Percentiles rank a stretch among this genome's conserved stretches.
Conservation (phyloP, 1,139 yeast species). For the Taiozyma onychis region DNA sequence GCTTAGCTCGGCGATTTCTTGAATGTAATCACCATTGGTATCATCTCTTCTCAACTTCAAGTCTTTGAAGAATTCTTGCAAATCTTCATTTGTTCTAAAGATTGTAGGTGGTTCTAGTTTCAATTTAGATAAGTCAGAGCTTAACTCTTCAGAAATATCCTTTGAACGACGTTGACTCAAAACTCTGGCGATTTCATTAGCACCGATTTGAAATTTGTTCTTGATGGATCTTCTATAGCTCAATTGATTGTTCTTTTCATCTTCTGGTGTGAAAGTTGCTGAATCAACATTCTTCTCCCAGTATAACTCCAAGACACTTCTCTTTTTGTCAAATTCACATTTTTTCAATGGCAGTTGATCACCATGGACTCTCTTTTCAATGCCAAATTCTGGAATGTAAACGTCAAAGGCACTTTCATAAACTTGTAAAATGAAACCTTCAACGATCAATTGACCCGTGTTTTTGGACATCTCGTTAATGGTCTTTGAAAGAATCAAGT, state of each 20-base stretch:
- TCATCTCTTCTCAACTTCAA: constrained; percentile 59
- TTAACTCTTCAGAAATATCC: constrained; percentile 29
- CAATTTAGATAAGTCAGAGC: constrained; percentile 43
- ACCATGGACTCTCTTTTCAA: constrained; percentile 96
- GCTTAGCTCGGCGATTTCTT: constrained; percentile 72
- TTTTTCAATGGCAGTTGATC: constrained; percentile 90
- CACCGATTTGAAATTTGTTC: constrained; percentile 70
- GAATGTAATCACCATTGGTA: constrained; percentile 44
- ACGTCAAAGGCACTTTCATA: constrained; percentile 96
- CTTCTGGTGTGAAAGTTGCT: constrained; percentile 86
- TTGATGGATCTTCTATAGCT: constrained; percentile 75
- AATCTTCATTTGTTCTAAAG: constrained; percentile 28
- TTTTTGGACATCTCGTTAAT: constrained; percentile 71
- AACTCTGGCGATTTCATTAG: constrained; percentile 60
- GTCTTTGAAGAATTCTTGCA: constrained; percentile 52
- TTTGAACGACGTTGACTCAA: constrained; percentile 28
- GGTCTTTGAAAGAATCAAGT: constrained; percentile 76
- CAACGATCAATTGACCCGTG: constrained; percentile 76
- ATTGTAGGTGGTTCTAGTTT: constrained; percentile 46
- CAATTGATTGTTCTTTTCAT: constrained; percentile 64
- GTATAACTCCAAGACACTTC: constrained; percentile 68
- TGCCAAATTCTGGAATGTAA: constrained; percentile 89
- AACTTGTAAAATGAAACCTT: constrained; percentile 87
- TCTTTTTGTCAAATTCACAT: constrained; percentile 80
- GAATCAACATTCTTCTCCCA: constrained; percentile 94